Base-by-base conservation (phyloP, 2,329 filamentous ascomycete species). In the Arthrobotrys megalospora region DNA sequence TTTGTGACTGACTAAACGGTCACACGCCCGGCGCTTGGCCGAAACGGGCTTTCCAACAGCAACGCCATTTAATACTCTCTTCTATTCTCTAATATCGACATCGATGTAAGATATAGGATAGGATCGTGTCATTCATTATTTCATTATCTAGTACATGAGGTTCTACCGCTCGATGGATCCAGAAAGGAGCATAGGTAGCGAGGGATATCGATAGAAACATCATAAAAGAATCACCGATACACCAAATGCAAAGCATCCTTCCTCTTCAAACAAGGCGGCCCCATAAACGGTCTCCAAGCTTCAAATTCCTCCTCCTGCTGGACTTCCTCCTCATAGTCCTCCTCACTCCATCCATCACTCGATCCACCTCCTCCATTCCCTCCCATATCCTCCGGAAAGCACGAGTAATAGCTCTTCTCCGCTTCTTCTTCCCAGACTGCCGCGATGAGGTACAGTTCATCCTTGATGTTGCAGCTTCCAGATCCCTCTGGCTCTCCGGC, bases 231-330 rank as follows among this genome's bases (percentile, higher is more conserved):
- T 55, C 12, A 55, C 32, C 52, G 32, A 58, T 34, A 60, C 3
- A 60, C 55, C 55, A 60, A 28, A 28, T 60, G 55, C 36, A 60
- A 7, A 2, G 2, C 73, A 55, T 77, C 62, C 43, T 45, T 70
- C 45, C 73, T 43, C 36, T 47, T 77, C 66, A 77, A 55, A 38
- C 66, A 77, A 1, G 47, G 58, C 8, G 73, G 73, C 4, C 73
- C 73, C 12, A 4, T 66, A 55, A 45, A 77, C 36, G 43, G 34
- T 43, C 52, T 48, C 48, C 47, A 36, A 19, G 38, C 32, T 16
- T 63, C 60, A 28, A 32, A 32, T 32, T 62, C 67, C 43, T 65
- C 55, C n/a, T 24, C 55, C 3, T 32, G 14, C 12, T 21, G 34
- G 1, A 21, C 62, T 4, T 50, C 72, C 16, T 21, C 38, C 12